Percentiles rank a stretch among this genome's conserved stretches.
Conservation (phyloP, 805 yeast species). For the Wickerhamomyces chambardii region DNA sequence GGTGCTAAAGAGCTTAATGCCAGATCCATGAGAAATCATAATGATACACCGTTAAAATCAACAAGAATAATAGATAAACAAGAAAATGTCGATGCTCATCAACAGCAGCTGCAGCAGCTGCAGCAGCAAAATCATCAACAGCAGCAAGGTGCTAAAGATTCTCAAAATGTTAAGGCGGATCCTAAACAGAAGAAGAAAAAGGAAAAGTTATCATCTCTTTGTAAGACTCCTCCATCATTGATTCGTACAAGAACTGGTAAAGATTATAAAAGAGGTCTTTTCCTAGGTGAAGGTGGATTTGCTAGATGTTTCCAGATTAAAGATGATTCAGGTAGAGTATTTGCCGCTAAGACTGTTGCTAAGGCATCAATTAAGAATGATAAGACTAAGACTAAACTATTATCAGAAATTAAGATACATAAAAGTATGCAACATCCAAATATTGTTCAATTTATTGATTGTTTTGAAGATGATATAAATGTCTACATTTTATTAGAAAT, state of each 20-base stretch:
- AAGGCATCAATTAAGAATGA: slow-evolving; percentile 87
- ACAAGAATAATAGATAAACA: slow-evolving; percentile 15
- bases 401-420: slow-evolving; percentile 94
- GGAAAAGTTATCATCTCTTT: slow-evolving; percentile 82
- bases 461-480: slow-evolving; percentile 93
- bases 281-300: slow-evolving; percentile 97
- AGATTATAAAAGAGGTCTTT: slow-evolving; percentile 84
- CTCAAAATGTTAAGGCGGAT: slow-evolving; percentile 1
- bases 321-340: slow-evolving; percentile 78
- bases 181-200: slow-evolving; percentile 59
- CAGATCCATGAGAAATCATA: slow-evolving; percentile 14
- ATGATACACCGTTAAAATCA: slow-evolving; percentile 19
- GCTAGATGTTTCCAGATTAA: slow-evolving; percentile 97
- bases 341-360: slow-evolving; percentile 97
- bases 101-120: too few relatives aligned
- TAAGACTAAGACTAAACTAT: slow-evolving; percentile 73
- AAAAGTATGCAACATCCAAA: slow-evolving; percentile 83
- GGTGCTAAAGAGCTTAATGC: slow-evolving; percentile 23
- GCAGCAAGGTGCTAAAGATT: slow-evolving; percentile 1
- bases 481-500: slow-evolving; percentile 91
- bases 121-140: too few relatives aligned
- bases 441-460: slow-evolving; percentile 87
- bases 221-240: slow-evolving; percentile 94
- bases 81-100: slow-evolving; percentile 4
- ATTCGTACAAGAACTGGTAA: slow-evolving; percentile 82